These are phyloP conservation scores for Gracilariopsis chorda DNA, from an alignment of 23 red algal genomes.

Conservation along the genomic window DNA sequence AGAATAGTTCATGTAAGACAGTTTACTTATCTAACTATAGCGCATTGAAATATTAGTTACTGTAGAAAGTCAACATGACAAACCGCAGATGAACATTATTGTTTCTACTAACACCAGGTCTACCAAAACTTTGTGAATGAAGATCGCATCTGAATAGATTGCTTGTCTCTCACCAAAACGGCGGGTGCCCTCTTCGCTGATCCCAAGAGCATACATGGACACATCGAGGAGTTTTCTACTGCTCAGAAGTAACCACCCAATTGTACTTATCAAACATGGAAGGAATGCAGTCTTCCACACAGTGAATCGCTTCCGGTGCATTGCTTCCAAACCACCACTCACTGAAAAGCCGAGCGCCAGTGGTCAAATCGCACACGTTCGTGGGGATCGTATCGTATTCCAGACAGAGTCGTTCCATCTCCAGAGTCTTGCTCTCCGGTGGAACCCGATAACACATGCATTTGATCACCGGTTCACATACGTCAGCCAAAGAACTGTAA, in stretches of 20 bases:
- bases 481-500: background rate
- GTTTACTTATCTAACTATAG: no score
- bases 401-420: background rate
- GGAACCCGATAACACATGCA: conserved; percentile 3
- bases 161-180: no score
- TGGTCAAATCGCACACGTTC: background rate
- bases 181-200: no score
- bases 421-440: background rate
- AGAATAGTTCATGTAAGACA: no score
- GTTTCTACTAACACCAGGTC: no score
- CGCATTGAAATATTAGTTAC: no score
- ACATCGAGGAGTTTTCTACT: no score
- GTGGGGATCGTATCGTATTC: background rate
- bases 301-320: background rate
- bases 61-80: no score
- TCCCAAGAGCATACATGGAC: no score
- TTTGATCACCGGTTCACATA: background rate
- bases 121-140: no score
- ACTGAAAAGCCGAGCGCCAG: background rate
- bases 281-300: background rate
- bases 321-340: background rate
- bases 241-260: background rate
- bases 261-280: background rate
- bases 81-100: no score
- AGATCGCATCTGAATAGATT: no score